phyloP scores from a whole-genome alignment of 2,329 filamentous ascomycete species.

The Botrytis sinoallii region DNA sequence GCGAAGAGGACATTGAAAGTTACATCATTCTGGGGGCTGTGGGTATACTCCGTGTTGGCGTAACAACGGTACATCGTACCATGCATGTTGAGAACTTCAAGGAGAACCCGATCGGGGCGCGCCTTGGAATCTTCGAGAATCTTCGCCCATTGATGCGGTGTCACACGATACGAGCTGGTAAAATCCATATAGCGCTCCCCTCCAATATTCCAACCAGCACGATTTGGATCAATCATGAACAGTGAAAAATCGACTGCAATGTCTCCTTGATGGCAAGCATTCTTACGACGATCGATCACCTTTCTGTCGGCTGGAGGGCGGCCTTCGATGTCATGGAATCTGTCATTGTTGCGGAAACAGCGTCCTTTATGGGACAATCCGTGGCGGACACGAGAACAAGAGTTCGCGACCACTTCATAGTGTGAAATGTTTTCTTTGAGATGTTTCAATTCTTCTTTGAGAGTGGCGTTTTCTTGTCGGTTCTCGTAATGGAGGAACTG shows the following conservation, averaged over 20 bases:
- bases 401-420: background rate
- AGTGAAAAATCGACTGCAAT: background rate
- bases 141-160: background rate
- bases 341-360: rapidly evolving
- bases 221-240: background rate
- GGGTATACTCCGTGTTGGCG: background rate
- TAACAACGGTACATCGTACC: background rate
- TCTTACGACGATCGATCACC: background rate
- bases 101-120: background rate
- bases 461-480: background rate
- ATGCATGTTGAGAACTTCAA: background rate
- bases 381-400: background rate
- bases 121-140: background rate
- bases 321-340: background rate
- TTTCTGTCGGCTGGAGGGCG: background rate
- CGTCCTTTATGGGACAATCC: background rate
- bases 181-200: background rate
- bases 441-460: background rate
- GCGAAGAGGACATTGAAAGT: background rate
- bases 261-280: background rate
- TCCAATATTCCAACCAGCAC: background rate
- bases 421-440: background rate
- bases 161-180: background rate
- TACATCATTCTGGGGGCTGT: background rate
- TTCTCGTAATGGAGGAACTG: rapidly evolving